These are phyloP conservation scores for Pichia sp. DNA, from an alignment of 1,139 yeast species.

Conservation along the genomic window DNA sequence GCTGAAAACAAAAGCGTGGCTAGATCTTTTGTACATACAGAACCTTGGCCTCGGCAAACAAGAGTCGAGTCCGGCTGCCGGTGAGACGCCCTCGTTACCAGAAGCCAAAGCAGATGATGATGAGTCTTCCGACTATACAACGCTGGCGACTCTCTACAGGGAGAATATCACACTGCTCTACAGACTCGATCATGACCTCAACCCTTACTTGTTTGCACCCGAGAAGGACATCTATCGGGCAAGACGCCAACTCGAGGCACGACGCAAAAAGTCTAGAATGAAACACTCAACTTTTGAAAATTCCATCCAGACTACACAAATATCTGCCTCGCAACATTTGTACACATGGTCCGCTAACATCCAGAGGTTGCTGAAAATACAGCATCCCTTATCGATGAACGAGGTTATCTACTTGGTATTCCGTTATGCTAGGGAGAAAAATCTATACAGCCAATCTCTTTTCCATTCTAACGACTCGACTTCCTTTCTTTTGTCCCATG, in stretches of 20 bases:
- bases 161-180: constrained; percentile 1
- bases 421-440: constrained; percentile 3
- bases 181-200: not conserved
- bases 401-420: constrained; percentile 2
- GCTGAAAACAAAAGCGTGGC: constrained; percentile 2
- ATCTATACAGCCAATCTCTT: not conserved
- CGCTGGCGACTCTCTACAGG: not conserved
- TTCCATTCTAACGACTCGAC: not conserved
- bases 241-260: not conserved
- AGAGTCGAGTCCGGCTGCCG: not conserved
- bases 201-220: not conserved
- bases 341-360: constrained; percentile 6
- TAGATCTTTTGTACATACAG: constrained; percentile 1
- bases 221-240: not conserved
- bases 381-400: constrained; percentile 1
- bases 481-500: not conserved
- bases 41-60: not conserved
- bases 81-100: not conserved
- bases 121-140: not conserved
- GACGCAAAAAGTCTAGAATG: not conserved
- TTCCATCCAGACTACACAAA: not conserved
- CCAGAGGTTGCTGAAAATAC: not conserved
- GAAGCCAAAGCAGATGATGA: not conserved
- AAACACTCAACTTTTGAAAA: not conserved
- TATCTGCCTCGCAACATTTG: not conserved